phyloP scores from a whole-genome alignment of 78 protist species.

The Emiliania huxleyi region DNA sequence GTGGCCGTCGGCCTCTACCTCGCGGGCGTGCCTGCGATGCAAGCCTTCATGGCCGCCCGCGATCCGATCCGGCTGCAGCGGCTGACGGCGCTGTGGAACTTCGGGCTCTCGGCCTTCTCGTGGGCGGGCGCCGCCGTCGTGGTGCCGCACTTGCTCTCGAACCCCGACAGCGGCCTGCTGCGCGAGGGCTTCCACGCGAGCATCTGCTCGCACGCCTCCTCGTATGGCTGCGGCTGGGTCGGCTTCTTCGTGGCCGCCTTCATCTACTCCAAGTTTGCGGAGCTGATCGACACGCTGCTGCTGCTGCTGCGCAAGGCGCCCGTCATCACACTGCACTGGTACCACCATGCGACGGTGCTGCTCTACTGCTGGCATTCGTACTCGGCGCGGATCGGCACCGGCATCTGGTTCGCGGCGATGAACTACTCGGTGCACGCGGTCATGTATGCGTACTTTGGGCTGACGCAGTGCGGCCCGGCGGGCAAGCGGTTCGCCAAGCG shows the following conservation, averaged over 20 bases:
- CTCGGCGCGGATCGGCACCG: conserved; percentile 38
- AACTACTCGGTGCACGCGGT: conserved; percentile 69
- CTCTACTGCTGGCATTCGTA: conserved; percentile 69
- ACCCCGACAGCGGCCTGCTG: neutral
- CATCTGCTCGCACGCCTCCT: neutral
- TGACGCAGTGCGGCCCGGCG: too few relatives aligned
- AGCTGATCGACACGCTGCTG: conserved; percentile 50
- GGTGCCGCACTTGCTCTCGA: neutral
- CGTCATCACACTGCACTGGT: conserved; percentile 73
- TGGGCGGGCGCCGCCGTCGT: neutral
- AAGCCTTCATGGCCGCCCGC: too few relatives aligned
- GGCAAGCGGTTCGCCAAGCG: neutral
- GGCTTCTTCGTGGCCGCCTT: conserved; percentile 27
- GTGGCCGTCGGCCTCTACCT: neutral
- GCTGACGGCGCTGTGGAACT: neutral
- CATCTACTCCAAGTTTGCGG: conserved; percentile 41
- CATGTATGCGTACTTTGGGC: conserved; percentile 66
- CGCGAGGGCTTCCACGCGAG: neutral
- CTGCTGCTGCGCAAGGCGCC: conserved; percentile 24
- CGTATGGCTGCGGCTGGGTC: neutral
- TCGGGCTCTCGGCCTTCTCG: neutral
- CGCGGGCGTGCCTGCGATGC: neutral
- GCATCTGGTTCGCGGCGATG: conserved; percentile 60
- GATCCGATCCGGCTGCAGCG: neutral
- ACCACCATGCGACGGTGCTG: conserved; percentile 70